phyloP scores from a whole-genome alignment of 2,329 filamentous ascomycete species.

The Aureobasidium melanogenum region DNA sequence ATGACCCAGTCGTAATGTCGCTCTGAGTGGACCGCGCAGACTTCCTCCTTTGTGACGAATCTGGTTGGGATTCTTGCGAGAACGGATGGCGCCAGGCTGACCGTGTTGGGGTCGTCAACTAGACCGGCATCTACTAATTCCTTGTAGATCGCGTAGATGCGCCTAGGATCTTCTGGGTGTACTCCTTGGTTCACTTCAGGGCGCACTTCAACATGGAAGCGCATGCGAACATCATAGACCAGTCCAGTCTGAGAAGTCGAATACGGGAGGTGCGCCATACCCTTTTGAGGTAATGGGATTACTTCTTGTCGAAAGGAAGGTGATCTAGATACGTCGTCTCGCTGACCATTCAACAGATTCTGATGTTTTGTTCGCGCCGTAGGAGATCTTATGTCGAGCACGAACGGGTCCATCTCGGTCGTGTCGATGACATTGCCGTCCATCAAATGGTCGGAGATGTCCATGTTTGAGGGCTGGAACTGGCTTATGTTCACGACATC shows the following conservation, averaged over 20 bases:
- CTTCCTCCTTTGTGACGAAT: conserved; percentile 68
- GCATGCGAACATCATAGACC: conserved; percentile 87
- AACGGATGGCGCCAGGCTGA: conserved; percentile 39
- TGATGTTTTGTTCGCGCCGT: not conserved
- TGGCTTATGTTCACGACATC: not conserved
- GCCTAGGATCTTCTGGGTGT: conserved; percentile 87
- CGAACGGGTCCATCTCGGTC: conserved; percentile 1
- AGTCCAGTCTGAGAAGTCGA: conserved; percentile 34
- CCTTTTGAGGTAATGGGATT: conserved; percentile 11
- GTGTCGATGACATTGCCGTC: conserved; percentile 5
- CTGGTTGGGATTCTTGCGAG: conserved; percentile 66
- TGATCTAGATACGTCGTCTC: not conserved
- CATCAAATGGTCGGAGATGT: not conserved
- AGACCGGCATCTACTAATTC: conserved; percentile 76
- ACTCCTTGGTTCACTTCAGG: conserved; percentile 51
- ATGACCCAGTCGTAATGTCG: conserved; percentile 70
- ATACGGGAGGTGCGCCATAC: conserved; percentile 30
- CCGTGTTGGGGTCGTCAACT: conserved; percentile 52
- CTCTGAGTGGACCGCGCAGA: conserved; percentile 68
- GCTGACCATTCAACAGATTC: not conserved
- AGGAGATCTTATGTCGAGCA: not conserved
- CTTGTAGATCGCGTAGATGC: conserved; percentile 89
- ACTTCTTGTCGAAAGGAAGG: conserved; percentile 4
- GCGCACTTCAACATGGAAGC: conserved; percentile 72
- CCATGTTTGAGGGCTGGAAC: not conserved